Base-by-base conservation (phyloP, 1,139 yeast genomes). In the Suhomyces kunorum region DNA sequence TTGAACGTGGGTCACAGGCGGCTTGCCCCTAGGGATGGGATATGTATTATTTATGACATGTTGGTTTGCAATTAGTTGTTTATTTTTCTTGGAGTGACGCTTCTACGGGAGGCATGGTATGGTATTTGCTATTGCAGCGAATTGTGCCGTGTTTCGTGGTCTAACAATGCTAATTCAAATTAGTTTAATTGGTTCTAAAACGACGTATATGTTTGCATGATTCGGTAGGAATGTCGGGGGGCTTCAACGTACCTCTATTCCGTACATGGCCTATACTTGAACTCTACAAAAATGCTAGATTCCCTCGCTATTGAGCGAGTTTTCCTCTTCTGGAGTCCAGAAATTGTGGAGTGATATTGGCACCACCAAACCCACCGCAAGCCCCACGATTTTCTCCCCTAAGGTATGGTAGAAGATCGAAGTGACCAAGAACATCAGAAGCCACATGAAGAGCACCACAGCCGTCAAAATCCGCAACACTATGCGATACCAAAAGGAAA, bases 351-450 rank as follows among this genome's bases (percentile, higher is more conserved):
- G n/a, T n/a, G 32, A 11, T 11, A 32, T 6, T 3, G 81, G 78
- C 2, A 75, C 59, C 0, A 60, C 34, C 40, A 73, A 54, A 0
- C 83, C 87, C 45, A 75, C 58, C 0, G 58, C 8, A 9, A 79
- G 53, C 0, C 88, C 89, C 2, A 71, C 55, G 1, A 77, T 35
- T 46, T 81, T 80, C 53, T 83, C 90, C 3, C 60, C 28, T 1
- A 74, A 37, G 0, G 87, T 80, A 54, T 83, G 90, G 55, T 78
- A 83, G 49, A 81, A 83, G 1, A 78, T 49, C 3, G 84, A 68
- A 0, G 90, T 83, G 5, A 81, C 61, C 6, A 64, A 38, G 36
- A 71, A 69, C 54, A 80, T 64, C n/a, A 58, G 42, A 27, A 61
- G 58, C 84, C 83, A 78, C 8, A 70, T 48, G 1, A 45, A 20